Percentiles rank a stretch among this genome's conserved stretches.
Conservation (phyloP, 2,329 filamentous ascomycete species). For the Paecilomyces sp. region DNA sequence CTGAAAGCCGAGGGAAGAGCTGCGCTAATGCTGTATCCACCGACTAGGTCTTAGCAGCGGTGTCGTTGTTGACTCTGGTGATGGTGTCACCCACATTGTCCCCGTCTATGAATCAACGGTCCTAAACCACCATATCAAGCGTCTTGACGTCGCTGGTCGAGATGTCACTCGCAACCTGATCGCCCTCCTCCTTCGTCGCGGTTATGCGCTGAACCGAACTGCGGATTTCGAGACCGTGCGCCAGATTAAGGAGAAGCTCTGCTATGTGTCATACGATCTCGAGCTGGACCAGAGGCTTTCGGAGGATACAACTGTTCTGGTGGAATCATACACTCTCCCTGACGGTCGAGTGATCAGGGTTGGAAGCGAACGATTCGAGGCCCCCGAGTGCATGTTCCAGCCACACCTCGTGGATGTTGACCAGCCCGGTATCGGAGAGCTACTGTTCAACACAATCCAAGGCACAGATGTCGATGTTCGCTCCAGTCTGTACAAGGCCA, state of each 20-base stretch:
- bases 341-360: slow-evolving; percentile 95
- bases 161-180: slow-evolving; percentile 99
- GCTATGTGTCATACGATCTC: slow-evolving; percentile 97
- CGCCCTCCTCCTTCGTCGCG: slow-evolving; percentile 82
- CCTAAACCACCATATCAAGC: slow-evolving; percentile 89
- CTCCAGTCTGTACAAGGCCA: slow-evolving; percentile 89
- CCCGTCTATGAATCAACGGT: slow-evolving; percentile 98
- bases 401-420: slow-evolving; percentile 96
- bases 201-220: slow-evolving; percentile 94
- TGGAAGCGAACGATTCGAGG: slow-evolving; percentile 94
- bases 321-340: slow-evolving; percentile 94
- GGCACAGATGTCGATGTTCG: slow-evolving; percentile 91
- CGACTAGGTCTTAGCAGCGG: slow-evolving; percentile 70
- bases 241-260: slow-evolving; percentile 99
- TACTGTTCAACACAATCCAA: slow-evolving; percentile 98
- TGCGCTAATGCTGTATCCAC: slow-evolving; percentile 2
- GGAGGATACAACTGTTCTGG: slow-evolving; percentile 93
- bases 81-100: slow-evolving; percentile 97
- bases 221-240: slow-evolving; percentile 98
- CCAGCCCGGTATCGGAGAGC: slow-evolving; percentile 91
- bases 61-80: slow-evolving; percentile 97
- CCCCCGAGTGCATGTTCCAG: slow-evolving; percentile 96
- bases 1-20: background rate
- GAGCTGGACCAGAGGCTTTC: slow-evolving; percentile 92
- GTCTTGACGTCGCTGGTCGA: slow-evolving; percentile 89